Base-by-base conservation (phyloP, 1,284 basidiomycete species). In the Boletus chippewaensis region DNA sequence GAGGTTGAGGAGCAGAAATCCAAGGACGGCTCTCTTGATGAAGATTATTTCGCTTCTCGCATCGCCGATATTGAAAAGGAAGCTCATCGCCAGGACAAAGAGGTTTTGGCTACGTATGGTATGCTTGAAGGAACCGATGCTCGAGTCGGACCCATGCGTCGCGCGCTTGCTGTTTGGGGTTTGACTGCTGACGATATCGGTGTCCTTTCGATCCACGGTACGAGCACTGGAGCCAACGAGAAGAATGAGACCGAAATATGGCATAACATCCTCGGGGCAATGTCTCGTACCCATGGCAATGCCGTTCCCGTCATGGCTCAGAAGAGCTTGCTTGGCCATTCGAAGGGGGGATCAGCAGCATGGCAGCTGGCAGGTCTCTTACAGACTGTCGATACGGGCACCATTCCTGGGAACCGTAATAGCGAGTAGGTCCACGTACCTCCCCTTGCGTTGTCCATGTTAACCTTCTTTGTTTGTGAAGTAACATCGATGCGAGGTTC, bases 171-270 rank as follows among this genome's bases (percentile, higher is more conserved):
- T 51, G 88, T 97, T 45, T 99, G 94, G 93, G 95, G 94, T 58
- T 76, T 99, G 52, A 88, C 83, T 20, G 87, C 90, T 32, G 95
- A 99, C 67, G 91, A 96, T 56, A 84, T 99, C 58, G 91, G 89
- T 56, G 83, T 88, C 40, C 75, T 93, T 45, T 91, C 91, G 22
- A 92, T 95, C 57, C 93, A 95, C 62, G 93, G 93, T 40, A 99
- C 95, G 6, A 95, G 94, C 63, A 99, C 96, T 35, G 87, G 84
- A 62, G 95, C 95, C 34, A 99, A 99, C 70, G 95, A 99, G 79
- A 91, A 95, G 75, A 99, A 99, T 70, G 95, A 99, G 77, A 93
- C 91, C 7, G 84, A 87, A 60, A 93, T 97, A 54, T 98, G 95
- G 89, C 94, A 98, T 70, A 84, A 92, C 59, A 85, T 97, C 66